Base-by-base conservation (phyloP, 331 rosid genomes). In the Spiraea crenata region DNA sequence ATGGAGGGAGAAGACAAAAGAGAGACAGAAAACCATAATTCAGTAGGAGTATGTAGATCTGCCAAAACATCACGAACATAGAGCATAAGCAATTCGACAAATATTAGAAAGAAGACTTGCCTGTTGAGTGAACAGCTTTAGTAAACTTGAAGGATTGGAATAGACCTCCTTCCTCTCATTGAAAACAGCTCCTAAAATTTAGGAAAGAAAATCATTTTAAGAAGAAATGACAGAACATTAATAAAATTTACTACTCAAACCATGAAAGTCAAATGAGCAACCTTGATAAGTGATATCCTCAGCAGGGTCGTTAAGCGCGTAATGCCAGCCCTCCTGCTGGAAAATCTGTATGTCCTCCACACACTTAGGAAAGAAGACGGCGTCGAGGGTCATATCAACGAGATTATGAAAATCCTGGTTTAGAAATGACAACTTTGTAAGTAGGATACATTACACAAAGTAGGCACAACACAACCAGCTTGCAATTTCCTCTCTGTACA, bases 311-410 rank as follows among this genome's bases (percentile, higher is more conserved):
- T 91, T 80, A 65, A 95, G 93, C 81, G 91, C 98, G 61, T 86
- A 95, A 77, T 95, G 99, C 99, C 99, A 95, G 70, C 99, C 99
- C 91, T 95, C 98, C 78, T 95, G 97, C 72, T 95, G 99, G 81
- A 95, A 95, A 42, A 96, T 91, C 76, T 76, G 86, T 64, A 81
- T 51, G 80, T 95, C 96, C 73, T 95, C 92, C 50, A 91, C 87
- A 40, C 99, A 95, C 62, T 81, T 86, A 4, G 99, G 99, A 79
- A 95, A 95, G 89, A 95, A 95, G 44, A 95, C 99, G 0, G 99
- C 99, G 67, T 95, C 98, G 57, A 95, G 90, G 85, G 91, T 91
- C 54, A 95, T 97, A 64, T 95, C 98, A 12, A 95, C 98, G 75
- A 91, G 81, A 72, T 95, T 95, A 72, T 95, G 91, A 83, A 95